Evolutionary conservation across 108 stramenopile genomes (phyloP).

Genomic region (Mediolabrus comicus): DNA sequence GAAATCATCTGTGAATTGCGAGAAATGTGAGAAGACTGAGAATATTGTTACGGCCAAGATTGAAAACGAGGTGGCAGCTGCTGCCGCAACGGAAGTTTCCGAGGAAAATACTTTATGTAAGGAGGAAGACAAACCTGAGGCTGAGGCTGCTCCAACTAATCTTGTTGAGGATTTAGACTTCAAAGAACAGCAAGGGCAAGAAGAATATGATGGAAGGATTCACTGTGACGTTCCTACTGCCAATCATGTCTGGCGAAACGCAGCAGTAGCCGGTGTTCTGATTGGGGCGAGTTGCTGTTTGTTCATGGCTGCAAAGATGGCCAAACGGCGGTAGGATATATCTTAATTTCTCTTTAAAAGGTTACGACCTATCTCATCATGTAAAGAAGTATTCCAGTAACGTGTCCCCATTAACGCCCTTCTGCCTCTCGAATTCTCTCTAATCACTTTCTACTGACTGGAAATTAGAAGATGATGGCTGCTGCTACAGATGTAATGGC

Average conservation of each 20-base stretch:
- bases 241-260: not conserved
- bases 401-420: no score
- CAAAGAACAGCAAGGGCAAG: not conserved
- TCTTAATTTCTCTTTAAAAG: no score
- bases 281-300: not conserved
- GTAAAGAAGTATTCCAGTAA: no score
- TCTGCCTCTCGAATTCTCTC: no score
- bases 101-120: not conserved
- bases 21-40: not conserved
- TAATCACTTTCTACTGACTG: no score
- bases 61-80: not conserved
- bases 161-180: not conserved
- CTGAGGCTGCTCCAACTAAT: not conserved
- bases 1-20: not conserved
- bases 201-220: not conserved
- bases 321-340: not conserved
- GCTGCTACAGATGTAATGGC: no score
- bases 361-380: no score
- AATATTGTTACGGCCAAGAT: slow-evolving; percentile 3
- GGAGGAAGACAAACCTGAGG: not conserved
- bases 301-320: not conserved
- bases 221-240: not conserved
- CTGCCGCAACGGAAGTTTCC: not conserved
- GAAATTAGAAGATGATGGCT: no score
- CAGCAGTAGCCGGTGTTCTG: not conserved